Conservation (phyloP, 495 filamentous ascomycete species). For the Aspergillus haitiensis region DNA sequence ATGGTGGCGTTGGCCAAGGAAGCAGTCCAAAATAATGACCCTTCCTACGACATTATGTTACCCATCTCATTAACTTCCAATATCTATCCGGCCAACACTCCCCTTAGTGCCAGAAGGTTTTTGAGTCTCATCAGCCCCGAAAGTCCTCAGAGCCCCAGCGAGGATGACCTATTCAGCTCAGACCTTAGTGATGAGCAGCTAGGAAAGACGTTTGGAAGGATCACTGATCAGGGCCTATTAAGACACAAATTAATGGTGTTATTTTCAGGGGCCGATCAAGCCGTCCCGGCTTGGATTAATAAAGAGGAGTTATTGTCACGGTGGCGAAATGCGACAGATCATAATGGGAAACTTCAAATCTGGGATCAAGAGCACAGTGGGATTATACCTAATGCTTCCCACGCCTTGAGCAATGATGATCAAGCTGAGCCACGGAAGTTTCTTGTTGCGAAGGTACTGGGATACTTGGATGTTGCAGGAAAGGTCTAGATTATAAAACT, state of each 20-base stretch:
- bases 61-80: slow-evolving; percentile 37
- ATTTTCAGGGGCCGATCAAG: slow-evolving; percentile 69
- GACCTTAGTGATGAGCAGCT: slow-evolving; percentile 64
- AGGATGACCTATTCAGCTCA: slow-evolving; percentile 86
- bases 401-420: slow-evolving; percentile 48
- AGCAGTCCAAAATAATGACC: slow-evolving; percentile 20
- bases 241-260: slow-evolving; percentile 50
- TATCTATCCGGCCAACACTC: slow-evolving; percentile 43
- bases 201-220: slow-evolving; percentile 60
- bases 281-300: slow-evolving; percentile 63
- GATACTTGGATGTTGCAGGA: too few species aligned
- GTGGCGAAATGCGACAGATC: slow-evolving; percentile 62
- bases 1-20: slow-evolving; percentile 31
- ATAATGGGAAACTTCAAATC: slow-evolving; percentile 9
- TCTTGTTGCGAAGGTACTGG: slow-evolving; percentile 34
- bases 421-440: slow-evolving; percentile 45
- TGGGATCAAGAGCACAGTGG: slow-evolving; percentile 43
- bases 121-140: slow-evolving; percentile 59
- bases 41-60: slow-evolving; percentile 35
- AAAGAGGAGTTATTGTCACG: slow-evolving; percentile 58
- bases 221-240: slow-evolving; percentile 53
- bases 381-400: slow-evolving; percentile 47
- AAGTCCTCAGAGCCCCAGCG: slow-evolving; percentile 53
- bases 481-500: too few species aligned
- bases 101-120: slow-evolving; percentile 66